phyloP scores from a whole-genome alignment of 108 stramenopile species.

The Cyclotella baltica region DNA sequence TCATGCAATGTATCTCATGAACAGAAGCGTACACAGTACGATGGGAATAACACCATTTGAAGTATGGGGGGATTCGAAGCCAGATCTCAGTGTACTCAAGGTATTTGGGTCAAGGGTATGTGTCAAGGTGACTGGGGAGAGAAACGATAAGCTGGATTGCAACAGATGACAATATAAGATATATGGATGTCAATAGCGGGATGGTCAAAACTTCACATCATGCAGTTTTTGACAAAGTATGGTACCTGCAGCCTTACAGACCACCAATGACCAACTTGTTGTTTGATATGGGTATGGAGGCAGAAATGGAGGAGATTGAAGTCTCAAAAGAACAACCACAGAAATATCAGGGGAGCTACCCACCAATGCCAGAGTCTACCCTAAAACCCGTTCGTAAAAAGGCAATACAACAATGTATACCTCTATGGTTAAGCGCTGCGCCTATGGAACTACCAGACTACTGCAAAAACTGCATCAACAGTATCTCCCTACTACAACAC shows the following conservation, averaged over 20 bases:
- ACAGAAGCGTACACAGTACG: not conserved
- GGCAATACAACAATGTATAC: too few relatives aligned
- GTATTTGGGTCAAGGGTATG: too few relatives aligned
- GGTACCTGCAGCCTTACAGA: conserved; percentile 5
- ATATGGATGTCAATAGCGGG: conserved; percentile 2
- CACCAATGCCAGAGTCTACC: too few relatives aligned
- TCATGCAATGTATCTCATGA: not conserved
- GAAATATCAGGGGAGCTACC: too few relatives aligned
- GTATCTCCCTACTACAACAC: too few relatives aligned
- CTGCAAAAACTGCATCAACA: too few relatives aligned
- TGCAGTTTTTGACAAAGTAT: conserved; percentile 14
- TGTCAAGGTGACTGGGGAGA: too few relatives aligned
- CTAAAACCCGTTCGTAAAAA: too few relatives aligned
- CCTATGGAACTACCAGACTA: too few relatives aligned
- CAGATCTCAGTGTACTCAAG: not conserved
- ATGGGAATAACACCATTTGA: not conserved
- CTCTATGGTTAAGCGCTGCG: too few relatives aligned
- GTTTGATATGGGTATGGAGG: conserved; percentile 6
- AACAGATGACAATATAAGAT: not conserved
- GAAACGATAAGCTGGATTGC: not conserved
- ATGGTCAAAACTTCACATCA: conserved; percentile 14
- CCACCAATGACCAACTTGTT: conserved; percentile 11
- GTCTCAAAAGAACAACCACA: too few relatives aligned
- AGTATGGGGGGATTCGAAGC: not conserved
- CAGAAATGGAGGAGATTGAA: too few relatives aligned